These are phyloP conservation scores for Didymella lethalis DNA, from an alignment of 2,329 filamentous ascomycete species.

Conservation along the genomic window DNA sequence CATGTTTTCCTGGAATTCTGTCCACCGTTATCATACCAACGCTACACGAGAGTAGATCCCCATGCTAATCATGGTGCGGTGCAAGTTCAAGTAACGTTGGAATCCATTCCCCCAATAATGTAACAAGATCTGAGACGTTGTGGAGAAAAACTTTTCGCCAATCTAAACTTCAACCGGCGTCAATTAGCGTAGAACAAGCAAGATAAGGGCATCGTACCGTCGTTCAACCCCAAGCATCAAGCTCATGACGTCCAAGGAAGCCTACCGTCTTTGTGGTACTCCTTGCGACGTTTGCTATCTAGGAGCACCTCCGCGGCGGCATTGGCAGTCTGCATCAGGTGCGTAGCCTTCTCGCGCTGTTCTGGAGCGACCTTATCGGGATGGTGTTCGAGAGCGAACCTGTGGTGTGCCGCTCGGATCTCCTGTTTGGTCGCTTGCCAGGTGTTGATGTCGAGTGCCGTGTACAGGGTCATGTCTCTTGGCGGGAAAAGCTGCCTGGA, in stretches of 20 bases:
- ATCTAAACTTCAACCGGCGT: background rate
- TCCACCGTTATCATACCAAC: constrained; percentile 2
- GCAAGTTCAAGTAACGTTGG: background rate
- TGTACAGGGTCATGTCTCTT: constrained; percentile 29
- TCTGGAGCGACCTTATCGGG: constrained; percentile 31
- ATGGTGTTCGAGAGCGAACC: constrained; percentile 26
- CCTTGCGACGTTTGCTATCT: constrained; percentile 19
- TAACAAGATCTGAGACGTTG: background rate
- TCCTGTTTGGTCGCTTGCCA: constrained; percentile 23
- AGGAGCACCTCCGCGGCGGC: constrained; percentile 36
- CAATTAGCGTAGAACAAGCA: background rate
- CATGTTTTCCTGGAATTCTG: background rate
- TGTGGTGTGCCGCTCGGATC: constrained; percentile 32
- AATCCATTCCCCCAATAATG: background rate
- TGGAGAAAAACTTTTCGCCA: constrained; percentile 7
- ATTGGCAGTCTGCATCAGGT: constrained; percentile 37
- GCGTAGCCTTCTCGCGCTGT: constrained; percentile 25
- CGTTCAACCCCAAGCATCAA: background rate
- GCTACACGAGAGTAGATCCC: constrained; percentile 1
- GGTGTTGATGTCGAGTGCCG: constrained; percentile 24
- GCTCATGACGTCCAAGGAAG: constrained; percentile 21
- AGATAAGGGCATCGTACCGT: background rate
- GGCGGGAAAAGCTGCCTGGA: constrained; percentile 8
- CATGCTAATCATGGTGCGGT: constrained; percentile 1
- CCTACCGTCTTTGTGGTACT: constrained; percentile 25